Base-by-base conservation (phyloP, 2,329 filamentous ascomycete species). In the Zymoseptoria crescenta region DNA sequence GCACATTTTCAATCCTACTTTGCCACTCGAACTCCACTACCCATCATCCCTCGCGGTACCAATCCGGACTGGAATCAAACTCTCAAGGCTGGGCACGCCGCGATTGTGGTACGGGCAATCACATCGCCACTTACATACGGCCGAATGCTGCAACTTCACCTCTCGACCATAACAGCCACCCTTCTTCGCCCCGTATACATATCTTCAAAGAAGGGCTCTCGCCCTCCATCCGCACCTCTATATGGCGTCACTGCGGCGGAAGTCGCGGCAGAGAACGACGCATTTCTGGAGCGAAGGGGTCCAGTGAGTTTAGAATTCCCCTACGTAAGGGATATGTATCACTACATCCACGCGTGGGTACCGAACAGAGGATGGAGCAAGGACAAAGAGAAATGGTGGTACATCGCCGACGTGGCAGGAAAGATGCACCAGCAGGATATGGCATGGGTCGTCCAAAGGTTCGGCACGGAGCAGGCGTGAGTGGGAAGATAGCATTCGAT, bases 251-350 rank as follows among this genome's bases (percentile, higher is more conserved):
- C 74, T 1, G 65, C 69, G 0, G 72, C 74, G 4, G 82, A 85
- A 52, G 75, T 73, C 2, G 69, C 67, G 1, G 68, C 73, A 0
- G 80, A 75, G 8, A 80, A 76, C 0, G 83, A 85, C 62, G 63
- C 59, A 0, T 85, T 84, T 57, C 68, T 85, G 10, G 73, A 75
- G 20, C 73, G 79, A 16, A 75, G 73, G 21, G 83, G 83, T 0
- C 81, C 81, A 3, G 75, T 76, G 0, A 80, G 77, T 0, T 66
- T 79, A 9, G 80, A 83, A 56, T 77, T 83, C 9, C 82, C 81
- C 0, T 83, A 76, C 57, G 76, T 80, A 55, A 73, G 83, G 21
- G 83, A 85, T 59, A 78, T 80, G 52, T 85, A 85, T 65, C 83
- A 85, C 65, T 78, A 81, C 74, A 74, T 85, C 28, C 76, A 84